Evolutionary conservation across 495 filamentous ascomycete species (phyloP).

Genomic region (Aspergillus kassunensis): DNA sequence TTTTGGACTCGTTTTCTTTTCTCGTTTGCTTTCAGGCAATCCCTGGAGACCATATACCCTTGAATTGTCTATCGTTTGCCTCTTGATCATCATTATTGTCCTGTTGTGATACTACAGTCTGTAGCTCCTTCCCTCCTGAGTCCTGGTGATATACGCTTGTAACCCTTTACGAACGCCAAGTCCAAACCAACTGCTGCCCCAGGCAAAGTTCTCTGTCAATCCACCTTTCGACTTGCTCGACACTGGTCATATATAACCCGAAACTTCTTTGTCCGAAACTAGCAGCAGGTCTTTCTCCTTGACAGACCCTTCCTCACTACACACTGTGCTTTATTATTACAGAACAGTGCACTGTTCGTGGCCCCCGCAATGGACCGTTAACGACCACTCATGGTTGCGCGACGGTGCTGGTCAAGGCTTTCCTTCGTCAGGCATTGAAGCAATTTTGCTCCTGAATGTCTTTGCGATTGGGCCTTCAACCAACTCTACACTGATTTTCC

Average conservation of each 20-base stretch:
- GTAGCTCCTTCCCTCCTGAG: conserved; percentile 11
- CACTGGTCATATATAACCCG: not conserved
- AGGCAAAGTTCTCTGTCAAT: conserved; percentile 19
- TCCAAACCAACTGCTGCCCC: conserved; percentile 19
- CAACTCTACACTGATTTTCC: conserved; percentile 19
- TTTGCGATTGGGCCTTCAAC: conserved; percentile 27
- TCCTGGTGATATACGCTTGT: conserved; percentile 16
- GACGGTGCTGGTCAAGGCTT: conserved; percentile 37
- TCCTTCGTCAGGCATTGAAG: conserved; percentile 28
- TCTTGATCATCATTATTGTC: not conserved
- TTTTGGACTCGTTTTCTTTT: conserved; percentile 5
- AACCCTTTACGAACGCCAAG: conserved; percentile 19
- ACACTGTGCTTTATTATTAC: conserved; percentile 1
- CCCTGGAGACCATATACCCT: not conserved
- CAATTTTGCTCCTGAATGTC: conserved; percentile 33
- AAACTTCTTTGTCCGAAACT: not conserved
- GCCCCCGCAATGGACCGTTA: conserved; percentile 45
- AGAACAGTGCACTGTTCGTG: conserved; percentile 23
- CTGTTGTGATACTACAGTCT: not conserved
- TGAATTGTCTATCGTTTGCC: not conserved
- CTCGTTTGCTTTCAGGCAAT: conserved; percentile 2
- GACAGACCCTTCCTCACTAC: not conserved
- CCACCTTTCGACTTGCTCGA: not conserved
- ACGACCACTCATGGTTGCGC: conserved; percentile 38
- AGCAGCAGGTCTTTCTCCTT: not conserved